phyloP scores from a whole-genome alignment of 2,329 filamentous ascomycete species.

The Gaeumannomyces sp. region DNA sequence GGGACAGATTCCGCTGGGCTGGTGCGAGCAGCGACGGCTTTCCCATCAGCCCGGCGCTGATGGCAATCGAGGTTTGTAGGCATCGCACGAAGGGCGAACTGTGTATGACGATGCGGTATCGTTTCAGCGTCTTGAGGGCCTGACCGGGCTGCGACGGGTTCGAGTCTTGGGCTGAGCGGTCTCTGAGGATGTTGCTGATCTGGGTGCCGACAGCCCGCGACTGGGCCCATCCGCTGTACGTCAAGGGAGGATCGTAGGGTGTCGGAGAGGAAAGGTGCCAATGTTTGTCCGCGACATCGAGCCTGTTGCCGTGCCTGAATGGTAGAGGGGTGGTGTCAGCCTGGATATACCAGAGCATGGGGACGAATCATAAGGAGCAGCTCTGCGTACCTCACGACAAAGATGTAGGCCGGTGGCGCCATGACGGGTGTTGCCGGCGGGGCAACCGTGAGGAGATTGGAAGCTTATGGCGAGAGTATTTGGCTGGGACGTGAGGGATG shows the following conservation, averaged over 20 bases:
- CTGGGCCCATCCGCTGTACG: constrained; percentile 90
- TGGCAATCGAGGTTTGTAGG: constrained; percentile 83
- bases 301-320: constrained; percentile 76
- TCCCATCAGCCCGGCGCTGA: constrained; percentile 59
- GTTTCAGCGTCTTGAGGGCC: constrained; percentile 41
- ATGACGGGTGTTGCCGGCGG: constrained; percentile 1
- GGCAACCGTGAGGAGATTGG: constrained; percentile 21
- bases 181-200: constrained; percentile 67
- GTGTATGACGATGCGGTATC: constrained; percentile 78
- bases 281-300: constrained; percentile 89
- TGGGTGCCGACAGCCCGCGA: constrained; percentile 73
- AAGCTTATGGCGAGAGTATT: background rate
- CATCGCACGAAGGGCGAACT: constrained; percentile 92
- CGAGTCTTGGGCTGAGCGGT: constrained; percentile 37
- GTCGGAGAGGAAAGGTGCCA: constrained; percentile 92
- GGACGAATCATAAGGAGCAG: background rate
- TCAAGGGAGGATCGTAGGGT: constrained; percentile 91
- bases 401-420: constrained; percentile 40
- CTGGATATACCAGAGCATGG: constrained; percentile 2
- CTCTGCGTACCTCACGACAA: constrained; percentile 39
- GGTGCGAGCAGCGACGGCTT: constrained; percentile 8
- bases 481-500: background rate
- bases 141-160: constrained; percentile 25
- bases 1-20: background rate
- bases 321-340: background rate